Conservation (phyloP, 768 basidiomycete genomes). For the Rhizopogon sp. region DNA sequence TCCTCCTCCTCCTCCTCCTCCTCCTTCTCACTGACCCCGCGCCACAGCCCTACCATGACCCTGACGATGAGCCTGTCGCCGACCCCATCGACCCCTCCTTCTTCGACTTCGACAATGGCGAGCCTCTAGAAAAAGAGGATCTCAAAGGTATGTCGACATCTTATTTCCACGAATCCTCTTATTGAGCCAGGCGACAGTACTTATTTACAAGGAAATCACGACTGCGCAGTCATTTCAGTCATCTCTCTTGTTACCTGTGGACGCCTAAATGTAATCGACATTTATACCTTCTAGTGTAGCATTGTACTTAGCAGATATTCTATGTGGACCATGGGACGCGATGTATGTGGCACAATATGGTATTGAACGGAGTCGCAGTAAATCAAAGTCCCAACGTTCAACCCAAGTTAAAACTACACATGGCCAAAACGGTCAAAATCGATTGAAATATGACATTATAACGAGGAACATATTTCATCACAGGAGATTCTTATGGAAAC, state of each 20-base stretch:
- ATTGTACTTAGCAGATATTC: background rate
- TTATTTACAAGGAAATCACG: conserved; percentile 51
- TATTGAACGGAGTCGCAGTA: background rate
- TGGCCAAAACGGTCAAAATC: no score
- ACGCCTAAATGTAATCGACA: background rate
- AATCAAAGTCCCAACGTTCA: no score
- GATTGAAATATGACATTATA: no score
- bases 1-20: no score
- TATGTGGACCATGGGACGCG: background rate
- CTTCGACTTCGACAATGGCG: conserved; percentile 79
- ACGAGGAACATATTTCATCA: no score
- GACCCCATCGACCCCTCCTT: conserved; percentile 69
- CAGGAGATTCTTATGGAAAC: no score
- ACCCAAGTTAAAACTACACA: no score
- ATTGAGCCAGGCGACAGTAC: conserved; percentile 12
- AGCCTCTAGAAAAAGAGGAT: conserved; percentile 58
- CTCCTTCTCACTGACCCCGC: background rate
- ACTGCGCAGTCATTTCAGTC: background rate
- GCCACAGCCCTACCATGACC: conserved; percentile 80
- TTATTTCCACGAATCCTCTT: background rate
- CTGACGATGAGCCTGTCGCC: conserved; percentile 84
- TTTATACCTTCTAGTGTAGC: conserved; percentile 1
- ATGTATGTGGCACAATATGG: background rate
- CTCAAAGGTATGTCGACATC: conserved; percentile 49
- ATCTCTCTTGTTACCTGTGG: background rate